A percentile compares a stretch with the other conserved stretches of the same genome.
Conservation (phyloP, 192 early-diverging fungal genomes). For the Podila minutissima region DNA sequence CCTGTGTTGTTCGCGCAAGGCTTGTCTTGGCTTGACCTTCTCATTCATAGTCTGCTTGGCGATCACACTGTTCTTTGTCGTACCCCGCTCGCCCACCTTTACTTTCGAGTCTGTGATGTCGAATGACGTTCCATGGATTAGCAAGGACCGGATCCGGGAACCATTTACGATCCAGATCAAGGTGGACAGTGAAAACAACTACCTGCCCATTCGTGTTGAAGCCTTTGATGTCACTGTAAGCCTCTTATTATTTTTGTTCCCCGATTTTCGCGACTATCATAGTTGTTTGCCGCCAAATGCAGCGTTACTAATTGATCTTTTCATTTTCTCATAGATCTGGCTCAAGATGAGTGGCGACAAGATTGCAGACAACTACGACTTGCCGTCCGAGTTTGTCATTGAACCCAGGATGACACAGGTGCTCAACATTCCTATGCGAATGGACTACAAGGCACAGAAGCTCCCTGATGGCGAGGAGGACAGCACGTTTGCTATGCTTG, state of each 20-base stretch:
- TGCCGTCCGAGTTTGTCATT: constrained; percentile 10
- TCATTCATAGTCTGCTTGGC: constrained; percentile 16
- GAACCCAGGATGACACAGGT: constrained; percentile 14
- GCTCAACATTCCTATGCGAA: constrained; percentile 22
- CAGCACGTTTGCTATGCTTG: not conserved
- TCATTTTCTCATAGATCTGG: constrained; percentile 1
- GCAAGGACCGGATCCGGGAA: constrained; percentile 23
- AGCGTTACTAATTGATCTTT: no score
- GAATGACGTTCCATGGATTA: not conserved
- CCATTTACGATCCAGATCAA: constrained; percentile 22
- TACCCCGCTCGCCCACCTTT: constrained; percentile 26
- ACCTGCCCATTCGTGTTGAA: constrained; percentile 26
- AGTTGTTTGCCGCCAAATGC: not conserved
- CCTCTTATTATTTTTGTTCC: not conserved
- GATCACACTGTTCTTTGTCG: constrained; percentile 23
- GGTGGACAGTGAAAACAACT: constrained; percentile 35
- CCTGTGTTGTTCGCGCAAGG: constrained; percentile 22
- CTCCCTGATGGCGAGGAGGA: not conserved
- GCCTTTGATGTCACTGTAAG: constrained; percentile 18
- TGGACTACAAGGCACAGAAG: constrained; percentile 16
- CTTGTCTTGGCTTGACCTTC: constrained; percentile 13
- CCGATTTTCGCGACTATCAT: not conserved
- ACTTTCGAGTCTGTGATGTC: constrained; percentile 23
- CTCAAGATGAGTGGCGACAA: constrained; percentile 3
- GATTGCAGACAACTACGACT: constrained; percentile 24